A percentile compares a stretch with the other conserved stretches of the same genome.
Conservation (phyloP, 371 early-diverging fungal genomes). For the Syncephalastrum contaminatum region DNA sequence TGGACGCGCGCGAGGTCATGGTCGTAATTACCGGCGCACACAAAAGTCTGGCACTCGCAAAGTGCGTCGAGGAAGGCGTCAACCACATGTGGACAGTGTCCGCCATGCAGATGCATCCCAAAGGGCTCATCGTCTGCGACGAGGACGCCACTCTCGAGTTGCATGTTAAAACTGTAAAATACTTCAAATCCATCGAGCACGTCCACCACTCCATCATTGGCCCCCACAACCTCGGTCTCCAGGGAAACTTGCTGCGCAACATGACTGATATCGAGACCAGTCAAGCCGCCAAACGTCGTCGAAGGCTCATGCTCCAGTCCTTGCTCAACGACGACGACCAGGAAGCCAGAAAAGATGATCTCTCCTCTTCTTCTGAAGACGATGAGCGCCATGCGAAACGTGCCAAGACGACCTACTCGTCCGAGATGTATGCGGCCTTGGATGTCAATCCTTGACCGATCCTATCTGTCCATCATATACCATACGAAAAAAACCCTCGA, state of each 20-base stretch:
- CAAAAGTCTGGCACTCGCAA: conserved; percentile 78
- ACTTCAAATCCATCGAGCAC: conserved; percentile 84
- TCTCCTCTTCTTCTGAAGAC: conserved; percentile 5
- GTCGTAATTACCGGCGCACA: conserved; percentile 87
- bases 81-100: conserved; percentile 92
- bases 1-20: conserved; percentile 84
- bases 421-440: conserved; percentile 10
- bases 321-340: conserved; percentile 38
- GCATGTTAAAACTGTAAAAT: conserved; percentile 83
- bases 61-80: conserved; percentile 82
- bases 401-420: conserved; percentile 11
- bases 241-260: conserved; percentile 46
- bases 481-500: no score
- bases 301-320: conserved; percentile 42
- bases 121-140: conserved; percentile 82
- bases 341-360: conserved; percentile 5
- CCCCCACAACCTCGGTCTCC: conserved; percentile 69
- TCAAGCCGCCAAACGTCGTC: conserved; percentile 39
- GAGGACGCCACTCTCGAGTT: conserved; percentile 88
- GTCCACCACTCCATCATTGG: conserved; percentile 78
- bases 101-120: conserved; percentile 81
- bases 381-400: conserved; percentile 10
- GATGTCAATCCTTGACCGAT: conserved; percentile 12
- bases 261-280: conserved; percentile 35
- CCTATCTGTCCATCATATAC: no score